These are phyloP conservation scores for Diaporthe vaccinii DNA, from an alignment of 2,329 filamentous ascomycete species.

Conservation along the genomic window DNA sequence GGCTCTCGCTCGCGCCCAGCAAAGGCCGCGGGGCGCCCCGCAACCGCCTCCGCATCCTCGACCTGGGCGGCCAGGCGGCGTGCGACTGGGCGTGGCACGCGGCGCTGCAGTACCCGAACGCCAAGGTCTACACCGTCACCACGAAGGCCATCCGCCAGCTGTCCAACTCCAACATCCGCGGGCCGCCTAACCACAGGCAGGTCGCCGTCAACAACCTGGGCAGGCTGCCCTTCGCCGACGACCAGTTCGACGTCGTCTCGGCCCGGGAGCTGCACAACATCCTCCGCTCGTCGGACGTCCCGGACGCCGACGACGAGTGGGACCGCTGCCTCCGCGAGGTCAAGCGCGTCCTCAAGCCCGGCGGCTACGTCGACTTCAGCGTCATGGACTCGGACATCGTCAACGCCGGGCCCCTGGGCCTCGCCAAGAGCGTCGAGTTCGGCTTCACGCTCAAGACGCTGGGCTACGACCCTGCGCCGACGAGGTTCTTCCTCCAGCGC, in stretches of 20 bases:
- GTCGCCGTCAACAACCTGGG: conserved; percentile 83
- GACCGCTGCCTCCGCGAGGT: conserved; percentile 88
- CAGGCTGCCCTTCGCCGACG: conserved; percentile 85
- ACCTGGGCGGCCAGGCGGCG: conserved; percentile 85
- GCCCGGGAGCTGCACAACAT: conserved; percentile 88
- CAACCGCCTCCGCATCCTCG: conserved; percentile 73
- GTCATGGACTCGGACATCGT: conserved; percentile 92
- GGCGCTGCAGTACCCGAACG: conserved; percentile 85
- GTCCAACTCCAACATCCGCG: conserved; percentile 81
- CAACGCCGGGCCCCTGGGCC: conserved; percentile 82
- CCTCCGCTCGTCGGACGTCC: conserved; percentile 76
- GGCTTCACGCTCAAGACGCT: conserved; percentile 89
- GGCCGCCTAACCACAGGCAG: conserved; percentile 88
- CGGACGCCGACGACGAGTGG: conserved; percentile 85
- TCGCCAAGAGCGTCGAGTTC: conserved; percentile 91
- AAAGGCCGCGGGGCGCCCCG: conserved; percentile 55
- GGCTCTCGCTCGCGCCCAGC: conserved; percentile 61
- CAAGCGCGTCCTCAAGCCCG: conserved; percentile 91
- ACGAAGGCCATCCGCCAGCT: conserved; percentile 79
- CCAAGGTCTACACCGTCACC: conserved; percentile 89
- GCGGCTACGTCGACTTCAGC: conserved; percentile 91
- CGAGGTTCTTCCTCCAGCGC: conserved; percentile 83
- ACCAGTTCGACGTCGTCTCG: conserved; percentile 92
- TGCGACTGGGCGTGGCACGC: conserved; percentile 98
- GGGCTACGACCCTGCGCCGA: conserved; percentile 89